These are phyloP conservation scores for Fusarium tuaranense DNA, from an alignment of 2,329 filamentous ascomycete species.

Conservation along the genomic window DNA sequence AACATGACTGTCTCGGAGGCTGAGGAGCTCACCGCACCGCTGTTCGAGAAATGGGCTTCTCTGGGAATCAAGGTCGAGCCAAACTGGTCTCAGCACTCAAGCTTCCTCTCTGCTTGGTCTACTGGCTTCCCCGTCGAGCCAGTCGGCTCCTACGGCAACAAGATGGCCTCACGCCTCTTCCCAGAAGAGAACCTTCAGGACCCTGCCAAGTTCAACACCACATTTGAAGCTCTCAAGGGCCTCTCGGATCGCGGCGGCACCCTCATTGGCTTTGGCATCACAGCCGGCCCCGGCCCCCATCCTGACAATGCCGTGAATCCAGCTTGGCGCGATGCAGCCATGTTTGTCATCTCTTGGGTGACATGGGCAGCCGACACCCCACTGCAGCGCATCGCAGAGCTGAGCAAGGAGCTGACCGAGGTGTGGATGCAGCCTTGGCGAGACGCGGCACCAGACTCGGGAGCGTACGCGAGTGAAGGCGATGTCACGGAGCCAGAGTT, in stretches of 20 bases:
- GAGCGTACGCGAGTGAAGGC: constrained; percentile 59
- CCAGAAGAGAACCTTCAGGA: neutral
- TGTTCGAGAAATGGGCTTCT: neutral
- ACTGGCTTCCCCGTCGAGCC: neutral
- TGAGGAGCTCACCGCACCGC: neutral
- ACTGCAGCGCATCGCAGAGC: neutral
- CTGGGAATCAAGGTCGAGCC: neutral
- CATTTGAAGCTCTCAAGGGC: neutral
- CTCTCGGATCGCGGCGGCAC: neutral
- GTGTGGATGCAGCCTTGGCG: constrained; percentile 39
- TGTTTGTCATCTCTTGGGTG: neutral
- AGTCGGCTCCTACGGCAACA: neutral
- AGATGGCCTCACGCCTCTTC: neutral
- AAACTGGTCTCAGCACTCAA: neutral
- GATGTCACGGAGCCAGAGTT: constrained; percentile 52
- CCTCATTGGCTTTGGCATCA: neutral
- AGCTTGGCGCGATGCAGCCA: neutral
- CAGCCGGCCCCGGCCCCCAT: neutral
- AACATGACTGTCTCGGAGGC: neutral
- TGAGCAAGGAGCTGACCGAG: neutral
- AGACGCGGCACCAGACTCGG: constrained; percentile 51
- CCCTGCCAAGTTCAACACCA: neutral
- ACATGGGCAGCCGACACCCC: neutral
- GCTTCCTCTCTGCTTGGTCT: neutral
- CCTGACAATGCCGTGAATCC: neutral